Base-by-base conservation (phyloP, 1,284 basidiomycete genomes). In the Ustilago hordei region DNA sequence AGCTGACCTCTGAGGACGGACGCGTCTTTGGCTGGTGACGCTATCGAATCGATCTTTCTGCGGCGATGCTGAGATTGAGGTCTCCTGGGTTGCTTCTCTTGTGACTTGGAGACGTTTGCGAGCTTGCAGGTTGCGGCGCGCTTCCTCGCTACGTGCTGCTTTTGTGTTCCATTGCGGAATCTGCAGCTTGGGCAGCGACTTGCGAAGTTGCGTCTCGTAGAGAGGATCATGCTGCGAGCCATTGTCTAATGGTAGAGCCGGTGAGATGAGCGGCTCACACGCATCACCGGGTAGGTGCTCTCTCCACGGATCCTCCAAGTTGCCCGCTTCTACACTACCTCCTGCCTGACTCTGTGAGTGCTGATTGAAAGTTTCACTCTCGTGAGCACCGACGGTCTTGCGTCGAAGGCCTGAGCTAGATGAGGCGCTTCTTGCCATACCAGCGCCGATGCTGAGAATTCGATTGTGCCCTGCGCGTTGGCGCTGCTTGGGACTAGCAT, bases 251-350 rank as follows among this genome's bases (percentile, higher is more conserved):
- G 78, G 69, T 36, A 76, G 38, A 0, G 75, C 73, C 8, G 79
- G 72, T 60, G 78, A 70, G 32, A 55, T 28, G 39, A 79, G 67
- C n/a, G 69, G 66, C 54, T 70, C 81, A 48, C 81, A 81, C 1
- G 61, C 78, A 48, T 82, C 81, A 12, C 39, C 62, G 3, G 70
- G 64, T 1, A 60, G 39, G 32, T 82, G 81, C 45, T 82, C 81
- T 23, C 78, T 58, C 81, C 81, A 82, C 0, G 81, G 81, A 43
- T 82, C 81, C 13, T 76, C 80, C 23, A 81, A 58, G 45, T 52
- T 74, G 23, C 64, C 78, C 3, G 70, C 72, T 2, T 61, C 55
- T 5, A 76, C 68, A 35, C 69, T 31, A 13, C 54, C 56, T n/a
- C 19, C 34, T 7, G 55, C 31, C 8, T 19, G 48, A 31, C 32